Evolutionary conservation across 306 rosid species (phyloP).

Genomic region (Trifolium fragiferum): DNA sequence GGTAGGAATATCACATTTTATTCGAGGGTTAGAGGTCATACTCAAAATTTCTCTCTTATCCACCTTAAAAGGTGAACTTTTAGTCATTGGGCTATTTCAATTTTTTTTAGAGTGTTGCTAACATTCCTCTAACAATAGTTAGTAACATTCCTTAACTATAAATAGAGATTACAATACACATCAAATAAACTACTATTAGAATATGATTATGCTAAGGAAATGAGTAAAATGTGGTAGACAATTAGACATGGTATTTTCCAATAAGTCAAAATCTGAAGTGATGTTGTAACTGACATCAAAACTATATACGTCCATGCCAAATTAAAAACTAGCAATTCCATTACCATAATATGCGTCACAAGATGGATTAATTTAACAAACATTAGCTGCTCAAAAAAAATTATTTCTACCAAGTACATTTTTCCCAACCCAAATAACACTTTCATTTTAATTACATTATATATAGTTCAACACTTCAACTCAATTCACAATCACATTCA

Average conservation of each 20-base stretch:
- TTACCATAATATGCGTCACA: conserved; percentile 38
- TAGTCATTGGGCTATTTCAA: too few relatives aligned
- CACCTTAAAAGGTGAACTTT: too few relatives aligned
- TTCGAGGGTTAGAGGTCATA: too few relatives aligned
- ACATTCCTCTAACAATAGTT: too few relatives aligned
- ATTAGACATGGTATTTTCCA: neutral
- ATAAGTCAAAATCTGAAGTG: conserved; percentile 40
- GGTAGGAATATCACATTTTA: too few relatives aligned
- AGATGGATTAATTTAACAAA: conserved; percentile 77
- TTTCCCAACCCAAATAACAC: conserved; percentile 21
- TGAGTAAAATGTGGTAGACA: conserved; percentile 1
- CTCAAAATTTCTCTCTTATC: too few relatives aligned
- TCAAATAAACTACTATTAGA: neutral
- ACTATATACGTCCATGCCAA: conserved; percentile 34
- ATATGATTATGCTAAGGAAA: conserved; percentile 12
- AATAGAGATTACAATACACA: too few relatives aligned
- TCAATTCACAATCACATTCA: conserved; percentile 10
- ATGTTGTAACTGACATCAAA: conserved; percentile 46
- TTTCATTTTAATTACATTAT: neutral
- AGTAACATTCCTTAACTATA: too few relatives aligned
- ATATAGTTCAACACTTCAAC: neutral
- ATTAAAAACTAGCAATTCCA: conserved; percentile 51
- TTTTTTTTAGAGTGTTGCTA: too few relatives aligned
- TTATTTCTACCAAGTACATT: conserved; percentile 25
- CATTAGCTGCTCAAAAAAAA: too few relatives aligned